Evolutionary conservation across 768 basidiomycete species (phyloP).

Genomic region (Mycena galopus): DNA sequence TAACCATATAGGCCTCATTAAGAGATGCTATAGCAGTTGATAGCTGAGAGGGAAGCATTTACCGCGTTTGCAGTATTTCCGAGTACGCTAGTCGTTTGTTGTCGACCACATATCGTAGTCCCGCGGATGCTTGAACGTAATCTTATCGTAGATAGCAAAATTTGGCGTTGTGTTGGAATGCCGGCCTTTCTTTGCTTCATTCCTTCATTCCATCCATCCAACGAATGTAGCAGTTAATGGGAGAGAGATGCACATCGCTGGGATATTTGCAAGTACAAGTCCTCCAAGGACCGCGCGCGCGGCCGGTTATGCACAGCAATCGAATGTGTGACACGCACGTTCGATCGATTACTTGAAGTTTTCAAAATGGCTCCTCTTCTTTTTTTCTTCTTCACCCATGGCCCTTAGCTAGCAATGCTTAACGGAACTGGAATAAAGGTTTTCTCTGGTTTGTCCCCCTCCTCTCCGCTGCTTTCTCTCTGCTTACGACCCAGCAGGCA

Average conservation of each 20-base stretch:
- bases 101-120: too few species aligned
- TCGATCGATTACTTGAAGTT: slow-evolving; percentile 17
- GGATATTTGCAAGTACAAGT: background rate
- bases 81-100: too few species aligned
- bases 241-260: background rate
- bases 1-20: too few species aligned
- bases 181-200: background rate
- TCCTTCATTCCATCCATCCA: background rate
- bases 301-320: background rate
- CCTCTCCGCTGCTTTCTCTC: slow-evolving; percentile 14
- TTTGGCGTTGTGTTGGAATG: background rate
- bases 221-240: background rate
- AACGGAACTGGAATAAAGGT: slow-evolving; percentile 71
- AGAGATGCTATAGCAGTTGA: too few species aligned
- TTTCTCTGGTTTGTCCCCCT: slow-evolving; percentile 60
- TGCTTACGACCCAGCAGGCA: slow-evolving; percentile 65
- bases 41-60: too few species aligned
- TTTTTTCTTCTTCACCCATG: slow-evolving; percentile 3
- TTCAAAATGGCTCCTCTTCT: background rate
- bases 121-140: too few species aligned
- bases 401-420: slow-evolving; percentile 52
- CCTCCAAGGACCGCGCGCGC: background rate
- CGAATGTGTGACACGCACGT: slow-evolving; percentile 13
- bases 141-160: too few species aligned
- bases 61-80: too few species aligned